phyloP scores from a whole-genome alignment of 345 rosid species.

The Dipteronia dyeriana region DNA sequence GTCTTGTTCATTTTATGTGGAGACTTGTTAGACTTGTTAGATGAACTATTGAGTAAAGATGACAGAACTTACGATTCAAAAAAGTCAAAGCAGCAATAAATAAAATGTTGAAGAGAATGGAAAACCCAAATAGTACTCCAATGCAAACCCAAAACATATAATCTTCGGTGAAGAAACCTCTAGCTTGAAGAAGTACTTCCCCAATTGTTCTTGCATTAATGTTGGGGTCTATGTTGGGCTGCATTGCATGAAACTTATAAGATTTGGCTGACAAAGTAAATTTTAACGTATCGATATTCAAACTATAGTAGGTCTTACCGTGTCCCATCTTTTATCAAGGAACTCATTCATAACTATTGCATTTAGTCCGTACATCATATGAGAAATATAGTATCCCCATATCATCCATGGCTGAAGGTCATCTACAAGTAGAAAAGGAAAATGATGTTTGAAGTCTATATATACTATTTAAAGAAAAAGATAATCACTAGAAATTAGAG shows the following conservation, averaged over 20 bases:
- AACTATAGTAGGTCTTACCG: slow-evolving; percentile 43
- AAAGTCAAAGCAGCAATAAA: slow-evolving; percentile 69
- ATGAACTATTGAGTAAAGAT: neutral
- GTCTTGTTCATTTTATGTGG: too few relatives aligned
- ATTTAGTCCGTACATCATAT: slow-evolving; percentile 96
- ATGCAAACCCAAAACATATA: slow-evolving; percentile 84
- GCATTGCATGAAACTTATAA: slow-evolving; percentile 21
- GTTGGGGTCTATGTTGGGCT: slow-evolving; percentile 58
- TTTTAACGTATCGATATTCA: neutral
- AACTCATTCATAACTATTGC: slow-evolving; percentile 88
- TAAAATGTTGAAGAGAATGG: slow-evolving; percentile 72
- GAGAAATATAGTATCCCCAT: slow-evolving; percentile 88
- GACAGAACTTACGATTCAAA: slow-evolving; percentile 69
- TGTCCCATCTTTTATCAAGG: slow-evolving; percentile 76
- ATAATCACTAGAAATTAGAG: too few relatives aligned
- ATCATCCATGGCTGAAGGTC: slow-evolving; percentile 70
- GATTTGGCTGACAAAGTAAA: too few relatives aligned
- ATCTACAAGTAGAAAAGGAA: slow-evolving; percentile 43
- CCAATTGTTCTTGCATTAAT: slow-evolving; percentile 64
- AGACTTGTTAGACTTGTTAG: too few relatives aligned
- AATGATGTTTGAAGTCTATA: slow-evolving; percentile 11
- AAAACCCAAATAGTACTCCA: slow-evolving; percentile 70
- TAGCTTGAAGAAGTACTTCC: slow-evolving; percentile 54
- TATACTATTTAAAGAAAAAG: neutral
- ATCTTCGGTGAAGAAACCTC: slow-evolving; percentile 69